phyloP scores from a whole-genome alignment of 768 basidiomycete genomes.

The Candolleomyces eurysporus region DNA sequence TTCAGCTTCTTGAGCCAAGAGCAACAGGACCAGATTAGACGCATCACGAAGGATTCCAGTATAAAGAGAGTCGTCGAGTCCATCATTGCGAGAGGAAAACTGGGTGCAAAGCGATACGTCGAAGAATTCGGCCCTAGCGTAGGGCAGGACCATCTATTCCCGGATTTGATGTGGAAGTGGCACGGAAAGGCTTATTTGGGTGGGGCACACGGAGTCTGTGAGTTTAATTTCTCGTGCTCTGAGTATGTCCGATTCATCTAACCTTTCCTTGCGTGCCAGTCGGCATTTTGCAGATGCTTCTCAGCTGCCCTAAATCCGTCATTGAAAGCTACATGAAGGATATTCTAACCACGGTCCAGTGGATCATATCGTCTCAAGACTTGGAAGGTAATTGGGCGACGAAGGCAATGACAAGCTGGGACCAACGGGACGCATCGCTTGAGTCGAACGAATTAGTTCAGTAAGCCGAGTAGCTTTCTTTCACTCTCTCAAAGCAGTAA shows the following conservation, averaged over 20 bases:
- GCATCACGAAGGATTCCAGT: slow-evolving; percentile 32
- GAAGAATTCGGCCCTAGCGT: slow-evolving; percentile 19
- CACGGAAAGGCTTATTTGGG: slow-evolving; percentile 55
- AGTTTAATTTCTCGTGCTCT: slow-evolving; percentile 15
- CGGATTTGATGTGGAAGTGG: slow-evolving; percentile 59
- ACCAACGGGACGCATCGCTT: neutral
- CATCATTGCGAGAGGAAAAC: slow-evolving; percentile 43
- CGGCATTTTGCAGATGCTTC: slow-evolving; percentile 52
- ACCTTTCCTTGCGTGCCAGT: slow-evolving; percentile 26
- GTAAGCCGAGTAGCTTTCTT: too few species aligned
- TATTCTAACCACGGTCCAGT: slow-evolving; percentile 43
- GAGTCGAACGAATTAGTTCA: slow-evolving; percentile 43
- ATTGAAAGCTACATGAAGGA: slow-evolving; percentile 36
- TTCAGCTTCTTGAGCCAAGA: slow-evolving; percentile 11
- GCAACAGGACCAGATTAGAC: slow-evolving; percentile 17
- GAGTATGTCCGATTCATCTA: neutral
- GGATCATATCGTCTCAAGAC: slow-evolving; percentile 47
- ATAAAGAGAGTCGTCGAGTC: slow-evolving; percentile 39
- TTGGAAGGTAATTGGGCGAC: slow-evolving; percentile 52
- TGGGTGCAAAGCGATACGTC: slow-evolving; percentile 34
- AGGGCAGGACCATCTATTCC: neutral
- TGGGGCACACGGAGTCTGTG: slow-evolving; percentile 59
- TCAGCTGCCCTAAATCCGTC: slow-evolving; percentile 38
- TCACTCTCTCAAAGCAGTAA: too few species aligned
- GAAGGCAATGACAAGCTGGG: slow-evolving; percentile 26